These are phyloP conservation scores for Aschersonia sp. DNA, from an alignment of 2,329 filamentous ascomycete species.

Conservation along the genomic window DNA sequence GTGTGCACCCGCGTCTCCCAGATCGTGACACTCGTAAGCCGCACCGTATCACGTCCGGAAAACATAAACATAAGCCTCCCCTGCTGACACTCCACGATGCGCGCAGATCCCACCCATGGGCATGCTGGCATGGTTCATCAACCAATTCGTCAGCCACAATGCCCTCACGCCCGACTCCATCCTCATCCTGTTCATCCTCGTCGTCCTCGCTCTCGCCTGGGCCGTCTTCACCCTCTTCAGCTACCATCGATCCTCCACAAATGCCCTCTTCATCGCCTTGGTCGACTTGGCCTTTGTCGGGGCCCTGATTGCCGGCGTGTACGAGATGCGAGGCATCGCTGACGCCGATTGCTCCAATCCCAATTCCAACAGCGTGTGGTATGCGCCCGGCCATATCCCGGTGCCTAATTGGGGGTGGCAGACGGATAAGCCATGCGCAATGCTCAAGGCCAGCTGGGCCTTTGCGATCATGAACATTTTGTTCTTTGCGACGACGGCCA, in stretches of 20 bases:
- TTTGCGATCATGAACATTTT: conserved; percentile 79
- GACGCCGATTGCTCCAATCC: conserved; percentile 54
- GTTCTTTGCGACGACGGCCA: conserved; percentile 64
- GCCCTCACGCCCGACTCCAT: conserved; percentile 46
- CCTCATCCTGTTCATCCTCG: conserved; percentile 54
- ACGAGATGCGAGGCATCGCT: conserved; percentile 42
- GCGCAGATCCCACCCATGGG: conserved; percentile 47
- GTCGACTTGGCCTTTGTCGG: conserved; percentile 49
- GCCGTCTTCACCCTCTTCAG: conserved; percentile 49
- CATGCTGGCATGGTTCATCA: conserved; percentile 53
- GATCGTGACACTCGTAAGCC: conserved; percentile 46
- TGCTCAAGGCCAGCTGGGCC: conserved; percentile 85
- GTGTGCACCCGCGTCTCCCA: conserved; percentile 46
- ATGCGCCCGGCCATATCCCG: conserved; percentile 37
- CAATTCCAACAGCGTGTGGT: conserved; percentile 30
- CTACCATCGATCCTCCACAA: conserved; percentile 47
- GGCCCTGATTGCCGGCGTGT: conserved; percentile 48
- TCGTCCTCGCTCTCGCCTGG: conserved; percentile 49
- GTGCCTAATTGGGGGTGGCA: conserved; percentile 35
- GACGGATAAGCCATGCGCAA: conserved; percentile 66
- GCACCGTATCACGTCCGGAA: background rate
- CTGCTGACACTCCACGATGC: background rate
- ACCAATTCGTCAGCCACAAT: conserved; percentile 42
- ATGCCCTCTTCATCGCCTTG: conserved; percentile 46
- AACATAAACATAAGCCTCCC: background rate